Conservation (phyloP, 2,329 filamentous ascomycete genomes). For the Apiospora malaysiana region DNA sequence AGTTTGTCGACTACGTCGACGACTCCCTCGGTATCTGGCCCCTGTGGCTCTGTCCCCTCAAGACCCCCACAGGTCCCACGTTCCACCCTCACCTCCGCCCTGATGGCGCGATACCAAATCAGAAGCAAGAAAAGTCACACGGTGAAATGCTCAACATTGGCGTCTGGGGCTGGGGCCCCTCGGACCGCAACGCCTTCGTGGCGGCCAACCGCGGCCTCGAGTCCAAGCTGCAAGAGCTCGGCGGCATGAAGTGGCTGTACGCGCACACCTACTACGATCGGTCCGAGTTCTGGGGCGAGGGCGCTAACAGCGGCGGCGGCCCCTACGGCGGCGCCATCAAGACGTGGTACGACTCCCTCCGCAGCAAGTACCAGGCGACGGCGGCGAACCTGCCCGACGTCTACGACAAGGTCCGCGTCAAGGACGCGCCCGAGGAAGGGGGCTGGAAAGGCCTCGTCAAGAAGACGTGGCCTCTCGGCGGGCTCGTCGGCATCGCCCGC, state of each 20-base stretch:
- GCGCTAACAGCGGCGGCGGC: constrained; percentile 50
- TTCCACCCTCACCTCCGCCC: constrained; percentile 59
- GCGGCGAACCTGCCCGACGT: constrained; percentile 69
- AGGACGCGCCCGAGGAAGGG: constrained; percentile 46
- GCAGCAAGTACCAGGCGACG: constrained; percentile 66
- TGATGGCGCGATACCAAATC: neutral
- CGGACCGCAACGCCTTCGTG: constrained; percentile 64
- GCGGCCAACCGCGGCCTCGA: constrained; percentile 74
- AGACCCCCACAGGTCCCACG: constrained; percentile 53
- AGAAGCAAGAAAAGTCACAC: constrained; percentile 19
- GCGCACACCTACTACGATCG: constrained; percentile 85
- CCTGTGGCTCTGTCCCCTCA: constrained; percentile 64
- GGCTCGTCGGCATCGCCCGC: constrained; percentile 64
- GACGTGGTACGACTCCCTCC: constrained; percentile 65
- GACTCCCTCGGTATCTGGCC: constrained; percentile 61
- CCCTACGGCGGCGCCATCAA: constrained; percentile 20
- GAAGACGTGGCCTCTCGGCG: constrained; percentile 60
- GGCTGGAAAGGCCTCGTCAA: constrained; percentile 51
- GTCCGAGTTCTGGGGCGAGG: constrained; percentile 71
- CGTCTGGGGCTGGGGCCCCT: constrained; percentile 81
- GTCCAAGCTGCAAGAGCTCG: constrained; percentile 68
- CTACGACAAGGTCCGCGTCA: constrained; percentile 72
- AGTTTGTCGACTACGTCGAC: constrained; percentile 62
- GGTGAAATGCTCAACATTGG: constrained; percentile 64
- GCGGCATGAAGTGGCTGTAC: constrained; percentile 87